A percentile compares a stretch with the other conserved stretches of the same genome.
Evolutionary conservation across 106 monocot species (phyloP).

Genomic region (Amphibolis antarctica): DNA sequence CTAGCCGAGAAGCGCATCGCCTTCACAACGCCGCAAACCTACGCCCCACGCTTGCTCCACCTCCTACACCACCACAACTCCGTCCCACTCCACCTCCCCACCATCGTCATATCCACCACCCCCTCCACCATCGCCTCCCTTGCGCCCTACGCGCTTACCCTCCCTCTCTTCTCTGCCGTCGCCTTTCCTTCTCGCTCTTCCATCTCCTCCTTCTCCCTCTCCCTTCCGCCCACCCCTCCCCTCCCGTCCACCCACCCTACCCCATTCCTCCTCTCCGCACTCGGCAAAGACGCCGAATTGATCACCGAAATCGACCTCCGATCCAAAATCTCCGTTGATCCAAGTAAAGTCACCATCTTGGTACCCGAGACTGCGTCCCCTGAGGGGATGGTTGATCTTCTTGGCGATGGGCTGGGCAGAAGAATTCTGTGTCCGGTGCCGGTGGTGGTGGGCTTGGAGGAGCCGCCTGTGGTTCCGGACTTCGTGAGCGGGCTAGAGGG

Average conservation of each 20-base stretch:
- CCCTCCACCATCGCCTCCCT: conserved; percentile 24
- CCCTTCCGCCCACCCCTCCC: conserved; percentile 8
- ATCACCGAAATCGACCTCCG: conserved; percentile 24
- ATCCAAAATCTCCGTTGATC: conserved; percentile 11
- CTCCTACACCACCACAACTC: conserved; percentile 25
- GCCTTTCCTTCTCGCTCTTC: conserved; percentile 35
- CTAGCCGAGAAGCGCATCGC: conserved; percentile 29
- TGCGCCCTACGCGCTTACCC: conserved; percentile 3
- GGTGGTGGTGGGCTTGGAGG: conserved; percentile 35
- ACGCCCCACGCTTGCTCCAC: conserved; percentile 23
- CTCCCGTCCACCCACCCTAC: conserved; percentile 10
- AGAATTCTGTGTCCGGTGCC: conserved; percentile 56
- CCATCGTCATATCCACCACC: conserved; percentile 20
- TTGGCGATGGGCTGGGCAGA: conserved; percentile 37
- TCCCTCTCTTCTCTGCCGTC: conserved; percentile 27
- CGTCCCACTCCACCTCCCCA: conserved; percentile 18
- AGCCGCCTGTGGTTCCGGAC: conserved; percentile 52
- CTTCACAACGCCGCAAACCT: conserved; percentile 32
- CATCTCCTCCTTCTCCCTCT: conserved; percentile 13
- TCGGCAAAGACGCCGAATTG: conserved; percentile 55
- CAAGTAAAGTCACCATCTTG: conserved; percentile 14
- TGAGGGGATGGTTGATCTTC: conserved; percentile 29
- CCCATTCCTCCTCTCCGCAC: conserved; percentile 40
- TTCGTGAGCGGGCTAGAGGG: conserved; percentile 32
- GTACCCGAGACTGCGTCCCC: conserved; percentile 46